Percentiles rank a stretch among this genome's conserved stretches.
Conservation (phyloP, 2,329 filamentous ascomycete genomes). For the Stemphylium lycopersici region DNA sequence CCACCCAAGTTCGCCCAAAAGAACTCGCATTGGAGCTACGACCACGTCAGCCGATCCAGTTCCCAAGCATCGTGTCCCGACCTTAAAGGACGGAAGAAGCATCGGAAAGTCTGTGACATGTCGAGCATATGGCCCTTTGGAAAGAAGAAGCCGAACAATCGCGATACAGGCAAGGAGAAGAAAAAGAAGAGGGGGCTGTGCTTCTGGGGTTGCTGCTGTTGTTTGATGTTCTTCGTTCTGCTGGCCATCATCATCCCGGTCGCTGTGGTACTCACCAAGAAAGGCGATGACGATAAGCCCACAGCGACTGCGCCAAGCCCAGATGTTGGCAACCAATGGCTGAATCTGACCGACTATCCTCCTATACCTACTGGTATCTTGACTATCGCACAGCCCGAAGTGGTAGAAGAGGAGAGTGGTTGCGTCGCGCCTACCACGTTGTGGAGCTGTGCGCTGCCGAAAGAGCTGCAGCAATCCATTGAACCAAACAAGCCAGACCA, state of each 20-base stretch:
- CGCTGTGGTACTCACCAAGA: slow-evolving; percentile 41
- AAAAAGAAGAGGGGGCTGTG: slow-evolving; percentile 41
- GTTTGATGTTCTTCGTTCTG: slow-evolving; percentile 42
- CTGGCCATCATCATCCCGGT: slow-evolving; percentile 51
- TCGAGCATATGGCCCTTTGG: slow-evolving; percentile 30
- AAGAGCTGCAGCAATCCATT: slow-evolving; percentile 72
- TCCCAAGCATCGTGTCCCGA: slow-evolving; percentile 30
- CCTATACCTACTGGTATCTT: slow-evolving; percentile 84
- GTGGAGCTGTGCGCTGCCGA: slow-evolving; percentile 87
- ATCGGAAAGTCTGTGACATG: slow-evolving; percentile 39
- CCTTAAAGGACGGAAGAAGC: slow-evolving; percentile 36
- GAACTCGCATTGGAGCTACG: slow-evolving; percentile 34
- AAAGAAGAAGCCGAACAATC: slow-evolving; percentile 25
- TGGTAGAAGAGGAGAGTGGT: slow-evolving; percentile 65
- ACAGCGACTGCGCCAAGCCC: slow-evolving; percentile 23
- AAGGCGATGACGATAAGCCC: slow-evolving; percentile 47
- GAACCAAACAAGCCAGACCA: slow-evolving; percentile 69
- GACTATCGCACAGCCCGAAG: slow-evolving; percentile 76
- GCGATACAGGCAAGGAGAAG: slow-evolving; percentile 34
- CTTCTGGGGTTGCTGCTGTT: slow-evolving; percentile 46
- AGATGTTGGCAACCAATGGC: slow-evolving; percentile 58
- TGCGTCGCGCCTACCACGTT: slow-evolving; percentile 76
- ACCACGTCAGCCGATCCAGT: slow-evolving; percentile 33
- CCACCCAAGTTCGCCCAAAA: slow-evolving; percentile 38
- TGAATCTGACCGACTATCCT: slow-evolving; percentile 85